phyloP scores from a whole-genome alignment of 2,329 filamentous ascomycete species.

The Hirsutella thompsonii region DNA sequence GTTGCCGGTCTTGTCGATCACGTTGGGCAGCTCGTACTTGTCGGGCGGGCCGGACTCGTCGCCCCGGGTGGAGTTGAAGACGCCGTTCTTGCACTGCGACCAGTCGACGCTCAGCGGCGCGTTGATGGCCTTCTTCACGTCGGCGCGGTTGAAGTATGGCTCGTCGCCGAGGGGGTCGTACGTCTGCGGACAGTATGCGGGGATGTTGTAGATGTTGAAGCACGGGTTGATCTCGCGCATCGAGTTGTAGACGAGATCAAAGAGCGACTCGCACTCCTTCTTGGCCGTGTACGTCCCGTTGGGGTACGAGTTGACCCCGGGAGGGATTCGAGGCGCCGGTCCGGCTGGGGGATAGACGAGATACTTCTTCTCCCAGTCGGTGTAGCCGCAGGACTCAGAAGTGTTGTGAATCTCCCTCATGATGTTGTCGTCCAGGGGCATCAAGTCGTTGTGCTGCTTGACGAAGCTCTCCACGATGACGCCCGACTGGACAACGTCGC shows the following conservation, averaged over 20 bases:
- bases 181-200: slow-evolving; percentile 55
- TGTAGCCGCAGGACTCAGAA: slow-evolving; percentile 48
- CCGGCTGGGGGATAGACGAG: slow-evolving; percentile 57
- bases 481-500: slow-evolving; percentile 27
- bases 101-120: slow-evolving; percentile 30
- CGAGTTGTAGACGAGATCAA: slow-evolving; percentile 39
- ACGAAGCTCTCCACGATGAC: slow-evolving; percentile 44
- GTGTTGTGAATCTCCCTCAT: slow-evolving; percentile 35
- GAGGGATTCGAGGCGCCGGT: slow-evolving; percentile 35
- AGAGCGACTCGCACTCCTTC: slow-evolving; percentile 43
- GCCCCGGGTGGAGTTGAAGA: slow-evolving; percentile 3
- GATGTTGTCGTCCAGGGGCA: slow-evolving; percentile 51
- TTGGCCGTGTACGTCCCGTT: slow-evolving; percentile 18
- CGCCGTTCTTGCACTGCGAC: slow-evolving; percentile 3
- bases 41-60: slow-evolving; percentile 29
- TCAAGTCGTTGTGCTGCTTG: slow-evolving; percentile 45
- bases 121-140: slow-evolving; percentile 57
- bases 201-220: slow-evolving; percentile 66
- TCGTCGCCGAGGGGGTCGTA: slow-evolving; percentile 60
- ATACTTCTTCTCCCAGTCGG: slow-evolving; percentile 44
- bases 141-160: slow-evolving; percentile 61
- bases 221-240: slow-evolving; percentile 55
- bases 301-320: slow-evolving; percentile 23
- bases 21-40: slow-evolving; percentile 48
- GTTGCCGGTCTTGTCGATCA: slow-evolving; percentile 61